Percentiles rank a stretch among this genome's conserved stretches.
phyloP scores from a whole-genome alignment of 164 flowering plant genomes.

The Litsea cubeba region DNA sequence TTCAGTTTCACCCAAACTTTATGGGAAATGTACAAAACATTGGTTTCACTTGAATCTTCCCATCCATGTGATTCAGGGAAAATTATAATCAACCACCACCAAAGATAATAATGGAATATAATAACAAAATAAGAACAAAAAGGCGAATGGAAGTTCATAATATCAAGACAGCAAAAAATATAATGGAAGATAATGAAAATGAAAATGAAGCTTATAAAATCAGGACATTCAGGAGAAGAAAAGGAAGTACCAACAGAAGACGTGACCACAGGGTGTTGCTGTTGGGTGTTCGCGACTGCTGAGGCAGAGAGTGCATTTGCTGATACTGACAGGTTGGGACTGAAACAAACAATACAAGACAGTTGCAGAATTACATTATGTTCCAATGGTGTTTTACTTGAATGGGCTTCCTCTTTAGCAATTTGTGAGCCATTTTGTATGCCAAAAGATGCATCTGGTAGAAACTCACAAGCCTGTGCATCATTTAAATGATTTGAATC shows the following conservation, averaged over 20 bases:
- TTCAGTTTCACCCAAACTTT: background rate
- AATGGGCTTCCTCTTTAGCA: background rate
- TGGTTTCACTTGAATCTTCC: background rate
- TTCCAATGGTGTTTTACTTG: background rate
- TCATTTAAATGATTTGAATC: background rate
- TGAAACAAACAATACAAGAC: conserved; percentile 17
- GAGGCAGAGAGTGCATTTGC: conserved; percentile 92
- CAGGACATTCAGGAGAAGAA: background rate
- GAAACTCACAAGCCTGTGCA: background rate
- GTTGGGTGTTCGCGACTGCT: conserved; percentile 87
- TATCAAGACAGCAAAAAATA: too few species aligned
- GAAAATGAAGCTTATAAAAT: too few species aligned
- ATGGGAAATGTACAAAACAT: background rate
- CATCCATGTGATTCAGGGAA: background rate
- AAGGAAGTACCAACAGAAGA: conserved; percentile 79
- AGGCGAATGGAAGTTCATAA: background rate
- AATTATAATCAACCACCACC: background rate
- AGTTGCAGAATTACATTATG: background rate
- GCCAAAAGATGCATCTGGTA: background rate
- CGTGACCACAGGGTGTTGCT: conserved; percentile 98
- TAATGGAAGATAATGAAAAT: too few species aligned
- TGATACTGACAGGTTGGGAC: conserved; percentile 44
- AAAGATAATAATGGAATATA: too few species aligned
- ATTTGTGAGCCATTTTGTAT: too few species aligned
- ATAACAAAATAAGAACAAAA: too few species aligned